Evolutionary conservation across 2,329 filamentous ascomycete species (phyloP), one percentile per base, ranked within the genome.

Genomic region (Hypomyces rosellus): DNA sequence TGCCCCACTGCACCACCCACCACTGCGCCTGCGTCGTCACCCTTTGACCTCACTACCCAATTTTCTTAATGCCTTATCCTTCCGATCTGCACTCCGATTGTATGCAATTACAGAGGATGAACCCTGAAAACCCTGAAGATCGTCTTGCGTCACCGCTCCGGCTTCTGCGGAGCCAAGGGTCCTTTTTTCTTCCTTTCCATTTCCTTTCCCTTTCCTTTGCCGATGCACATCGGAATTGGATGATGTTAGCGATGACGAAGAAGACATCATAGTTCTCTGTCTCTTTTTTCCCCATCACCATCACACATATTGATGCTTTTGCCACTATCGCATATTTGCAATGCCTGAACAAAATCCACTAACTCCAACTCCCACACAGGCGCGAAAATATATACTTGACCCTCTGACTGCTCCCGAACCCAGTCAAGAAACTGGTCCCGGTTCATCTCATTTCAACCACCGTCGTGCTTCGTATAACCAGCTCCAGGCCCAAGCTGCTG

Each of bases 321-420:
- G 25, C 25, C 25, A 30, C 25, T 8, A 30, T 30, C 25, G 9
- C n/a, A n/a, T n/a, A n/a, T n/a, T n/a, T n/a, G n/a, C 25, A 30
- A 11, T 30, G 9, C 9, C 25, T 6, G 9, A 30, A 30, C 25
- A 30, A 30, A 30, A 6, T n/a, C 9, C 14, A 15, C 49, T 51
- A 36, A 51, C 49, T n/a, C n/a, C n/a, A n/a, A 20, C 33, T 37
- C 39, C n/a, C 16, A 43, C 57, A 11, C 61, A 88, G 85, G 82
- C 84, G 40, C 72, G 76, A 48, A 77, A 80, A 60, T 83, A 85
- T 61, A 72, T 89, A 41, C 78, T 89, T 56, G 83, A 86, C 59
- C 86, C 86, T 56, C 71, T 89, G 54, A 82, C 74, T 59, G 84
- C 76, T 18, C 83, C 82, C 9, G 82, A 87, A 54, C 85, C 85